phyloP scores from a whole-genome alignment of 2,329 filamentous ascomycete genomes.

The Huntiella savannae region DNA sequence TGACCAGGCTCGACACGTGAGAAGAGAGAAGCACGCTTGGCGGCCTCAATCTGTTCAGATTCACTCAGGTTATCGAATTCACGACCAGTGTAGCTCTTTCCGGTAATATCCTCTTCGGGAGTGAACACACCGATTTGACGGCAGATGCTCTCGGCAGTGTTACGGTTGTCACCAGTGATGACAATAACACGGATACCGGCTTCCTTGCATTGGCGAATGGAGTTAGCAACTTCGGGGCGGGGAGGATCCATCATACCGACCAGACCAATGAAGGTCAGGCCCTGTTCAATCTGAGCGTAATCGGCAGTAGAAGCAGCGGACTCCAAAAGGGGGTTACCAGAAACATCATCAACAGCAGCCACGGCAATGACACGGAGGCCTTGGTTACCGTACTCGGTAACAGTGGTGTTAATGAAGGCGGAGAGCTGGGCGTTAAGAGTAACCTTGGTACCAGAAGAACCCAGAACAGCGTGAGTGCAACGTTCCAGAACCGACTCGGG shows the following conservation, averaged over 20 bases:
- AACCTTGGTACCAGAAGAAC: conserved; percentile 59
- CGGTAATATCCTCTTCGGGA: conserved; percentile 57
- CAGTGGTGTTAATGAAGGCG: conserved; percentile 54
- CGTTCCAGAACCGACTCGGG: conserved; percentile 88
- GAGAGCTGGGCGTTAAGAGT: conserved; percentile 49
- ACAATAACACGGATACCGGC: conserved; percentile 94
- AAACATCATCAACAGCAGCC: conserved; percentile 62
- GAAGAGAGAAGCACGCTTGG: conserved; percentile 74
- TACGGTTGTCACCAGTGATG: conserved; percentile 94
- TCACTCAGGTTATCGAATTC: conserved; percentile 79
- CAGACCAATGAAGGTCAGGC: conserved; percentile 83
- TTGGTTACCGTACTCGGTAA: conserved; percentile 76
- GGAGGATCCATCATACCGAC: conserved; percentile 95
- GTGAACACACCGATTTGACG: conserved; percentile 91
- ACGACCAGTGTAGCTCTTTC: conserved; percentile 88
- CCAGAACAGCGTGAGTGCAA: conserved; percentile 65
- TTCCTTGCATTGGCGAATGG: conserved; percentile 74
- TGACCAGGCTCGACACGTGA: conserved; percentile 89
- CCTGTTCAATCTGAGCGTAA: conserved; percentile 75
- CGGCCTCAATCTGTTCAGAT: conserved; percentile 63
- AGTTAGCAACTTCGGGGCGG: conserved; percentile 70
- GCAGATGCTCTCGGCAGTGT: conserved; percentile 94
- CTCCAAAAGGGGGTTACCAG: conserved; percentile 46
- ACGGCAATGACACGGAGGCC: conserved; percentile 90
- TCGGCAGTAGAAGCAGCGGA: conserved; percentile 67